Conservation (phyloP, 225 moss, liverwort and hornwort genomes). For the Sphagnum contortum region DNA sequence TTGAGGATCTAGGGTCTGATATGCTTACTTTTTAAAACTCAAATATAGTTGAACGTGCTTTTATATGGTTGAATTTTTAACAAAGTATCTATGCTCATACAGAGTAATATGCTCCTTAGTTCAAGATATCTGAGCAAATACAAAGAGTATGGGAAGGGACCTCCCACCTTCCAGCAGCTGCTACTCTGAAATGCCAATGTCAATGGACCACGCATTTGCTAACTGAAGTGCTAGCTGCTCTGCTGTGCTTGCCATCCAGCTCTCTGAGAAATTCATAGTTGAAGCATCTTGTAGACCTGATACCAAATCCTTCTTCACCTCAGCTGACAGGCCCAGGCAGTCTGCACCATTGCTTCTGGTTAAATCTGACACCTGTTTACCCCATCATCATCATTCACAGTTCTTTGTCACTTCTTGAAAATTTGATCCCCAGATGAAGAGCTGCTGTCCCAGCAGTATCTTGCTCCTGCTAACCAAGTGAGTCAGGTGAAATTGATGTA, state of each 20-base stretch:
- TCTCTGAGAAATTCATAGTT: conserved; percentile 48
- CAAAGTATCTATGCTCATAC: too few species aligned
- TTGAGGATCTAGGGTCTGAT: too few species aligned
- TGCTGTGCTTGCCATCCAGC: conserved; percentile 56
- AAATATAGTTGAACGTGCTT: too few species aligned
- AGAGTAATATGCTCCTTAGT: too few species aligned
- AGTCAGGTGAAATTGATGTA: too few species aligned
- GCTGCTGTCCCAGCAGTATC: too few species aligned
- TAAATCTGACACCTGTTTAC: conserved; percentile 47
- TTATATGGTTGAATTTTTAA: too few species aligned
- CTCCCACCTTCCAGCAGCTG: not conserved
- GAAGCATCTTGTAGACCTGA: conserved; percentile 52
- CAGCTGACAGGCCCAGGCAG: conserved; percentile 29
- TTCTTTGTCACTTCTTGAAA: not conserved
- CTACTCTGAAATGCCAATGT: conserved; percentile 9
- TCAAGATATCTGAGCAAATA: too few species aligned
- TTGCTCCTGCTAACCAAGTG: too few species aligned
- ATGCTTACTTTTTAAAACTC: too few species aligned
- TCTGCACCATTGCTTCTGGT: conserved; percentile 48
- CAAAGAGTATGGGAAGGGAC: too few species aligned
- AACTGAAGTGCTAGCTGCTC: conserved; percentile 41
- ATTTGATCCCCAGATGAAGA: too few species aligned
- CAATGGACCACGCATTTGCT: conserved; percentile 48
- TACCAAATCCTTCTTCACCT: conserved; percentile 61
- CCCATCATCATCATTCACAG: not conserved